Evolutionary conservation across 345 rosid species (phyloP), one percentile per base, ranked within the genome.

Genomic region (Ceriops tagal): DNA sequence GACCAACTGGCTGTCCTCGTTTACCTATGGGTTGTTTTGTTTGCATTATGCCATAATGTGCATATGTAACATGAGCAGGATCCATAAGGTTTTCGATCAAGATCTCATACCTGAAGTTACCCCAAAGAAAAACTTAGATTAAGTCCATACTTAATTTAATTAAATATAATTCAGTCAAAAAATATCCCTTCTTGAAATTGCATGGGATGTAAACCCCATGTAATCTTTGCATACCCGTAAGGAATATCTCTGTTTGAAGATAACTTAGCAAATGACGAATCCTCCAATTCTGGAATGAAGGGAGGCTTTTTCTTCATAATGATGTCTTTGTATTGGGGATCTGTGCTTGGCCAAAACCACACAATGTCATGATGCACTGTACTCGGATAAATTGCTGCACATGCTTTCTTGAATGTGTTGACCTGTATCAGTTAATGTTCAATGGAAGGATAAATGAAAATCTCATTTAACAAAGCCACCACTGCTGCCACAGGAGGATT

Each of bases 21-120:
- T 62, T 75, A 64, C 85, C 79, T 76, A 78, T 83, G 22, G 83
- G 83, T 65, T 71, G 75, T 66, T 46, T 69, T 60, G 67, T 65
- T 65, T 65, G 75, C 88, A 89, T 80, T 60, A 89, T 66, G 65
- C 92, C 88, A 59, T 83, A 79, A 79, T 92, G 97, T 59, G 98
- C 93, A 79, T 90, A 92, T 3, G 98, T 93, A 71, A 92, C 97
- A 79, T 89, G 98, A 72, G 97, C 89, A 28, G 93, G 97, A 76
- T 92, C 98, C 93, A 92, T 85, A 27, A 90, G 87, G 68, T 92
- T 92, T 78, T 90, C 98, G 53, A 90, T 53, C 78, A 90, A 75
- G 55, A 92, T 88, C 63, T 92, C 97, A 28, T 90, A 89, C 82
- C 98, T 92, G 78, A 79, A 80, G 77, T 26, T 51, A 13, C 7